Evolutionary conservation across 768 basidiomycete species (phyloP), one percentile per base, ranked within the genome.

Genomic region (Terana coerulea): DNA sequence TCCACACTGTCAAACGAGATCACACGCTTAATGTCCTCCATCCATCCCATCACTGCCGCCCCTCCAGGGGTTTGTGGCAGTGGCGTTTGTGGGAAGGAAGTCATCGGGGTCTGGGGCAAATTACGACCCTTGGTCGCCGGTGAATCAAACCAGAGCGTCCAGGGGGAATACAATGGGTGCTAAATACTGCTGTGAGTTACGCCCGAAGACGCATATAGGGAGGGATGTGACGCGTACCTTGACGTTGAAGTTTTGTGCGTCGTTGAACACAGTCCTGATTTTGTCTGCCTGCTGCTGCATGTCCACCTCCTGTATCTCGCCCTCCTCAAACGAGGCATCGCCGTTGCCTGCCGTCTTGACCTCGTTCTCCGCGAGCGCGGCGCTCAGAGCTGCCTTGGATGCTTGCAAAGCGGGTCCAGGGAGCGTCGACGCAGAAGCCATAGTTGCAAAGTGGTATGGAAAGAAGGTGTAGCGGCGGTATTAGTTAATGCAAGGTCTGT

Each of bases 91-190:
- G 87, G 87, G 57, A 88, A 83, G 36, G 87, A 83, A 55, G 86
- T 76, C 37, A 86, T 67, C 50, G 88, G 88, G 19, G 89, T 91
- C 70, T 91, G 89, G 19, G 89, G 89, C 42, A 91, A 75, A 71
- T 91, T 91, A 48, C 93, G 84, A 50, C 86, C 86, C 71, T 98
- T 98, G 28, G 91, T 92, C 37, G 83, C 79, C 0, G 91, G 91
- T 30, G 95, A 95, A 67, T 98, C 95, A 67, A 98, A 99, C 93
- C 93, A 98, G 25, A 99, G 83, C 6, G 94, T 98, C 95, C 95
- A 97, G 8, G 88, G 77, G 25, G 94, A 93, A 69, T 83, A 95
- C 37, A 98, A 81, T 11, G 94, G 94, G 65, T 98, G 94, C 94
- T 97, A 26, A 11, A 35, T 5, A 42, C 25, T 48, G 49, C 21